These are phyloP conservation scores for Epichloe gansuensis DNA, from an alignment of 2,329 filamentous ascomycete genomes.

Conservation along the genomic window DNA sequence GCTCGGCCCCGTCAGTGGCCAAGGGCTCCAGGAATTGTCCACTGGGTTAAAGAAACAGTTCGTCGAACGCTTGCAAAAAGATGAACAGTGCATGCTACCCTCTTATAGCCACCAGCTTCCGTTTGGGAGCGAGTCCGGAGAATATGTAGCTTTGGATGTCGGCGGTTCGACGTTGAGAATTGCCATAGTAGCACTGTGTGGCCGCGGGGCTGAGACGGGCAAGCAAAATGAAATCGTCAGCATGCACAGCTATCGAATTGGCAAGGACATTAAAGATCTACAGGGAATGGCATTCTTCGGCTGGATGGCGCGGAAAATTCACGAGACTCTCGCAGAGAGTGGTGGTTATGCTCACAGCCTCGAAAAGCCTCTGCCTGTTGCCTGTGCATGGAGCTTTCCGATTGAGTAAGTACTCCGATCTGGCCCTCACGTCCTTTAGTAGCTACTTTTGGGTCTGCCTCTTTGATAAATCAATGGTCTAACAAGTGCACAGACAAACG, in stretches of 20 bases:
- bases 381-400: conserved; percentile 58
- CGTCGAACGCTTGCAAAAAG: conserved; percentile 35
- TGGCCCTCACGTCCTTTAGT: neutral
- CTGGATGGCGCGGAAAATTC: conserved; percentile 53
- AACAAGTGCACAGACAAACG: conserved; percentile 41
- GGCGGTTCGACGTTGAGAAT: conserved; percentile 57
- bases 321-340: conserved; percentile 39
- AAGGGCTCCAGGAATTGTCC: conserved; percentile 35
- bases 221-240: conserved; percentile 39
- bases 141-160: conserved; percentile 53
- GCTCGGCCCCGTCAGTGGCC: conserved; percentile 32
- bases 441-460: neutral
- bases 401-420: conserved; percentile 43
- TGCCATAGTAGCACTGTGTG: conserved; percentile 47
- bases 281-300: conserved; percentile 51
- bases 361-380: conserved; percentile 40
- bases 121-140: conserved; percentile 44
- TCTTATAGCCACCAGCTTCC: conserved; percentile 55
- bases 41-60: conserved; percentile 42
- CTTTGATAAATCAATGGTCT: neutral
- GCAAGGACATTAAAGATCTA: conserved; percentile 40
- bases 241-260: conserved; percentile 45
- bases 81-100: conserved; percentile 50
- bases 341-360: conserved; percentile 23
- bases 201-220: conserved; percentile 25